phyloP scores from a whole-genome alignment of 257 asterid genomes.

The Salvia splendens region DNA sequence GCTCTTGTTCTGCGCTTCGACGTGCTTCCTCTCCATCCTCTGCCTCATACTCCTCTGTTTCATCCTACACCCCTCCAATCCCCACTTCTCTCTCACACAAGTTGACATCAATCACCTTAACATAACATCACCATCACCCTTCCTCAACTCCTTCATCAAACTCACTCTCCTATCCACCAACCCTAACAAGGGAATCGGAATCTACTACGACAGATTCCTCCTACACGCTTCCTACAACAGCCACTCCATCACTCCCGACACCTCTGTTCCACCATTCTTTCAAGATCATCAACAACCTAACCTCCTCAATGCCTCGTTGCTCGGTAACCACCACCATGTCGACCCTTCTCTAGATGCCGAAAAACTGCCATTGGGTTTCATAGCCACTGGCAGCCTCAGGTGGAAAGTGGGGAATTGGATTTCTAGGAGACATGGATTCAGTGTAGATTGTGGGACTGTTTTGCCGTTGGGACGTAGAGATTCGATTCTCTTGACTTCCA shows the following conservation, averaged over 20 bases:
- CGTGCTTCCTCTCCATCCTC: constrained; percentile 44
- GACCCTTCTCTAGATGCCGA: constrained; percentile 48
- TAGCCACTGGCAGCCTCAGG: constrained; percentile 49
- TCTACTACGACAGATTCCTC: constrained; percentile 54
- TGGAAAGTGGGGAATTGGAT: constrained; percentile 79
- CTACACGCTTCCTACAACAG: constrained; percentile 51
- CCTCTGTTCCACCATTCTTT: constrained; percentile 55
- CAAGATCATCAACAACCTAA: constrained; percentile 57
- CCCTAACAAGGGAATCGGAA: constrained; percentile 65
- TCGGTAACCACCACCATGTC: constrained; percentile 47
- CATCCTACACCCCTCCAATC: constrained; percentile 58
- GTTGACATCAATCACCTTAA: constrained; percentile 54
- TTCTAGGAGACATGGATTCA: constrained; percentile 58
- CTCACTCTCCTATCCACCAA: constrained; percentile 56
- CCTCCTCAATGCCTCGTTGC: constrained; percentile 47
- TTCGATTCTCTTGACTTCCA: constrained; percentile 39
- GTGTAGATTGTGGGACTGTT: constrained; percentile 48
- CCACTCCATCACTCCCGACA: constrained; percentile 44
- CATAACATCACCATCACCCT: constrained; percentile 39
- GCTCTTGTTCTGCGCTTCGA: constrained; percentile 38
- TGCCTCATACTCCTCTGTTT: constrained; percentile 55
- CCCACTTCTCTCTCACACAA: constrained; percentile 54
- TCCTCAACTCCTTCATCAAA: constrained; percentile 58
- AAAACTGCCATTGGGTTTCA: constrained; percentile 39
- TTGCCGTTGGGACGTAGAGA: constrained; percentile 47